Conservation (phyloP, 257 asterid species). For the Petunia secreta region DNA sequence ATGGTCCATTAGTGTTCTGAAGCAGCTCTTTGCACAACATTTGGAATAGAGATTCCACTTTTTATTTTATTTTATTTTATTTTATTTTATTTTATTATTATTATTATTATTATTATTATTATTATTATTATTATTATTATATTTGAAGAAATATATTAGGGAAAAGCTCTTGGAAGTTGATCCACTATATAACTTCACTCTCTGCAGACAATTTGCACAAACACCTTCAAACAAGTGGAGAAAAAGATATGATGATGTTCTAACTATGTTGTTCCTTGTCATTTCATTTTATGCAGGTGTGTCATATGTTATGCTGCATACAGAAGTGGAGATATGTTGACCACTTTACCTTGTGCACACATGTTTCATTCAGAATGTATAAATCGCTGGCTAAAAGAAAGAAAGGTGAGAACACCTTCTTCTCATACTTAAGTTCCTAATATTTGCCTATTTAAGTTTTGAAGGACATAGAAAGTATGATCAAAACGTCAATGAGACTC, state of each 20-base stretch:
- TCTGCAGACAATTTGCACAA: neutral
- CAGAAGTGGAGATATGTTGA: slow-evolving; percentile 59
- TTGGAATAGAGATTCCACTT: neutral
- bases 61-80: no score
- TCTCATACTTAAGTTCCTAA: neutral
- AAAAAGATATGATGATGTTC: neutral
- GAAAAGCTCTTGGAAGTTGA: neutral
- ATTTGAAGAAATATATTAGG: neutral
- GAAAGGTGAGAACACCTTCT: slow-evolving; percentile 50
- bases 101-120: no score
- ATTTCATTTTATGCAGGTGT: slow-evolving; percentile 54
- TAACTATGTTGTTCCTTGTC: slow-evolving; percentile 13
- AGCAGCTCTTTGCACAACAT: slow-evolving; percentile 1
- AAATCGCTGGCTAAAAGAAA: slow-evolving; percentile 68
- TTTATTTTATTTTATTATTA: no score
- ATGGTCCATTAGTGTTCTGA: neutral
- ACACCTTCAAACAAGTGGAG: slow-evolving; percentile 18
- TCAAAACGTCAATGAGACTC: neutral
- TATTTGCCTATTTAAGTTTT: neutral
- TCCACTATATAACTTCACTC: neutral
- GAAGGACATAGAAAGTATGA: neutral
- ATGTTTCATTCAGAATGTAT: slow-evolving; percentile 80
- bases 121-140: no score
- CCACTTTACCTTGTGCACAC: slow-evolving; percentile 85
- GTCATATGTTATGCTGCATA: slow-evolving; percentile 78